These are phyloP conservation scores for Rhynchosporium graminicola DNA, from an alignment of 2,329 filamentous ascomycete genomes.

Conservation along the genomic window DNA sequence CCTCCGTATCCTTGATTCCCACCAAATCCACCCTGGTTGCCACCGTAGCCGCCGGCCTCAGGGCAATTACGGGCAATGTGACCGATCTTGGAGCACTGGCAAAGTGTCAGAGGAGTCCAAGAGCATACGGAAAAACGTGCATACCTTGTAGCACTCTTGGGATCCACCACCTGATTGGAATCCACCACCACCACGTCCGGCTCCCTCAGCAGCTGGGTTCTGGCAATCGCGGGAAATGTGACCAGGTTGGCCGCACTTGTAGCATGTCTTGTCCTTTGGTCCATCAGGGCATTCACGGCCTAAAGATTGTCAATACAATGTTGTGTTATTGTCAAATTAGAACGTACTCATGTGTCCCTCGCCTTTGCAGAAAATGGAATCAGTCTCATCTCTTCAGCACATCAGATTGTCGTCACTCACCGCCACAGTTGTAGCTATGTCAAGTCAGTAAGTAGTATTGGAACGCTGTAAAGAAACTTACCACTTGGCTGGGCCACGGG, in stretches of 20 bases:
- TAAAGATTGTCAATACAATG: constrained; percentile 41
- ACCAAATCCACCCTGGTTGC: constrained; percentile 39
- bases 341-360: constrained; percentile 77
- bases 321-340: constrained; percentile 16
- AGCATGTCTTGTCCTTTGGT: constrained; percentile 83
- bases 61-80: constrained; percentile 94
- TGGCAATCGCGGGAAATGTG: constrained; percentile 82
- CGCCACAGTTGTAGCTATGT: constrained; percentile 76
- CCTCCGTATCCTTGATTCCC: constrained; percentile 43
- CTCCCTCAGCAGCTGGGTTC: constrained; percentile 39
- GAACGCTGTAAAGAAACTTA: constrained; percentile 47
- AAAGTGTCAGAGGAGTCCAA: constrained; percentile 17
- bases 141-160: constrained; percentile 83
- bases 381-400: constrained; percentile 32
- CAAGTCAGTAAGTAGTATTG: constrained; percentile 22
- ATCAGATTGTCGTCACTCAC: constrained; percentile 50
- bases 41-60: constrained; percentile 58
- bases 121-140: background rate
- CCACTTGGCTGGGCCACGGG: constrained; percentile 81
- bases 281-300: constrained; percentile 89
- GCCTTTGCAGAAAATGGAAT: constrained; percentile 44
- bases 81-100: constrained; percentile 86
- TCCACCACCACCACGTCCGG: constrained; percentile 36
- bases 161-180: constrained; percentile 46
- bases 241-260: constrained; percentile 77